Evolutionary conservation across 2,329 filamentous ascomycete species (phyloP).

Genomic region (Sporothrix euskadiensis): DNA sequence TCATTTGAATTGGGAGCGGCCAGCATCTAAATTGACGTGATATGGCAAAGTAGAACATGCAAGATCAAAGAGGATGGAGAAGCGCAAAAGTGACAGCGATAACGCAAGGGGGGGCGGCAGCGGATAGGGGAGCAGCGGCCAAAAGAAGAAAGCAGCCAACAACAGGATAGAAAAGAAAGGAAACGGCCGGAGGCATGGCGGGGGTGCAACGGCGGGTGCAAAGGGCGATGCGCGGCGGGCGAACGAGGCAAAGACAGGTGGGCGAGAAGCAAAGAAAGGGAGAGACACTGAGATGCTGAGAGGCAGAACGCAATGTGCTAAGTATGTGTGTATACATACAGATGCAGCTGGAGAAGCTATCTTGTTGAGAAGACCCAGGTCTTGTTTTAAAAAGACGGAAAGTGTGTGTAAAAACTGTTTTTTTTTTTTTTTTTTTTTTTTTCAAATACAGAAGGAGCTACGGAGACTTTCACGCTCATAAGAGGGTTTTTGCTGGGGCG

Average conservation of each 20-base stretch:
- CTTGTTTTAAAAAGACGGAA: constrained; percentile 9
- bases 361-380: neutral
- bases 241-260: constrained; percentile 8
- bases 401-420: neutral
- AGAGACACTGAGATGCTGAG: constrained; percentile 16
- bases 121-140: neutral
- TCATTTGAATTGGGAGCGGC: constrained; percentile 12
- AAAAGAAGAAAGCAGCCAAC: neutral
- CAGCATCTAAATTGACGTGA: constrained; percentile 18
- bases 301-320: neutral
- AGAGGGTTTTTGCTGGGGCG: neutral
- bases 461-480: neutral
- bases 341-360: neutral
- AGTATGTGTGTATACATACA: too few relatives aligned
- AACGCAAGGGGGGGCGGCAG: neutral
- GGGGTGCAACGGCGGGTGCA: neutral
- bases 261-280: neutral
- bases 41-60: neutral
- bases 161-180: neutral
- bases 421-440: neutral
- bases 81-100: neutral
- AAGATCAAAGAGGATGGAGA: neutral
- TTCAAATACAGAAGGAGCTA: constrained; percentile 6
- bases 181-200: constrained; percentile 2
- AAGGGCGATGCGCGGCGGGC: neutral